phyloP scores from a whole-genome alignment of 2,329 filamentous ascomycete species.

The Penicillium sp. region DNA sequence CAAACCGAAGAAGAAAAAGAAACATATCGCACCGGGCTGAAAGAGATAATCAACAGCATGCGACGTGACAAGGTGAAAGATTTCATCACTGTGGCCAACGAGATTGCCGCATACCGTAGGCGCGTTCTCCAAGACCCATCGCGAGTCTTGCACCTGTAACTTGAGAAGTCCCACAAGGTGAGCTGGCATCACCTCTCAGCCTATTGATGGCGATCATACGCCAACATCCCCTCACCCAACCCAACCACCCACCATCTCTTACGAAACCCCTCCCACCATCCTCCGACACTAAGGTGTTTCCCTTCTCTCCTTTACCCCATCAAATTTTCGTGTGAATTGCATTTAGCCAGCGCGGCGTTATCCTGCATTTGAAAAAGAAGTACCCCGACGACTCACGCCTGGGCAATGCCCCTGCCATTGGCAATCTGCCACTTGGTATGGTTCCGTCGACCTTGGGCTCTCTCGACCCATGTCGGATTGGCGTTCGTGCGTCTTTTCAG shows the following conservation, averaged over 20 bases:
- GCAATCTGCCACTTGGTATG: background rate
- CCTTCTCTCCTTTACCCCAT: conserved; percentile 8
- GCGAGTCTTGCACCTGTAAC: conserved; percentile 52
- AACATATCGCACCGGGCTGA: conserved; percentile 50
- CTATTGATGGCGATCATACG: conserved; percentile 12
- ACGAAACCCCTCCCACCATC: conserved; percentile 18
- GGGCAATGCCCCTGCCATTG: background rate
- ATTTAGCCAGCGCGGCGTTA: conserved; percentile 31
- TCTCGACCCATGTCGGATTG: conserved; percentile 9
- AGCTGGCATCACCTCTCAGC: conserved; percentile 18
- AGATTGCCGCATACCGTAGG: conserved; percentile 57
- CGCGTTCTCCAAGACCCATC: conserved; percentile 53
- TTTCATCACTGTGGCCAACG: conserved; percentile 52
- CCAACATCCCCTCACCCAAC: conserved; percentile 12
- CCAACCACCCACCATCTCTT: conserved; percentile 12
- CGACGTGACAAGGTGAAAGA: conserved; percentile 55
- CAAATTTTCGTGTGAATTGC: conserved; percentile 13
- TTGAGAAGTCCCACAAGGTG: conserved; percentile 21
- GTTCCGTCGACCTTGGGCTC: background rate
- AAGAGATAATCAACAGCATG: conserved; percentile 55
- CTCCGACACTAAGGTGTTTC: conserved; percentile 14
- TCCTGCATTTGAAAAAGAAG: conserved; percentile 18
- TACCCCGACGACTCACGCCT: background rate
- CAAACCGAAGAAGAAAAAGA: conserved; percentile 50
- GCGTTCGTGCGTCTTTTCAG: conserved; percentile 13